Base-by-base conservation (phyloP, 2,329 filamentous ascomycete genomes). In the Fonsecaea nubica region DNA sequence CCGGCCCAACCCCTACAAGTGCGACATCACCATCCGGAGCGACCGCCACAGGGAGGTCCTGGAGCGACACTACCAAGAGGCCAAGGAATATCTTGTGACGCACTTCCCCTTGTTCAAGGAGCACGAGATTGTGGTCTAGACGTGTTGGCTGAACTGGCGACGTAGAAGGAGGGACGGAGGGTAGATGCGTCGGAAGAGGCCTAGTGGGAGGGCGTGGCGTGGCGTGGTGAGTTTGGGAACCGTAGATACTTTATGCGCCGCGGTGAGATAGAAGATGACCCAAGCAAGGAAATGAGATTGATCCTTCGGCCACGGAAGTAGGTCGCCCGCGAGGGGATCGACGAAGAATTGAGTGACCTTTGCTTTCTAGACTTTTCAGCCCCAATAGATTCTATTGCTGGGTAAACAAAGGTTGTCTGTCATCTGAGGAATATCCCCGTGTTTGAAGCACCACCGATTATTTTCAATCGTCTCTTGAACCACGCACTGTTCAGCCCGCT, bases 101-200 rank as follows among this genome's bases (percentile, higher is more conserved):
- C 57, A 68, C 21, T 70, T 68, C 55, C 68, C 68, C 33, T 36
- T 70, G 63, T 70, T 70, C 66, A 68, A 63, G 55, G 68, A 70
- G 63, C 61, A 70, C 63, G 67, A 69, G 55, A 69, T 69, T 58
- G 67, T 67, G 15, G 64, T 69, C 8, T 69, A 55, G 38, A 54
- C n/a, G 9, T 12, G 32, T 7, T 15, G 18, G 36, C 15, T 36
- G n/a, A 38, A 48, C 3, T 45, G 42, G 15, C 7, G 42, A 5
- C 12, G 6, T 12, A 21, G 35, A 10, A n/a, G 25, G 25, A 25
- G 25, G 12, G 52, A 35, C 9, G 7, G n/a, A 10, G 4, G 48
- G 33, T 33, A 25, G 18, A 1, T 52, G 8, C 4, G 0, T 50
- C 7, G 1, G 45, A 21, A 25, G 25, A 25, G 25, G 25, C 2